Base-by-base conservation (phyloP, 352 stramenopile genomes). In the Thraustochytrium sp. region DNA sequence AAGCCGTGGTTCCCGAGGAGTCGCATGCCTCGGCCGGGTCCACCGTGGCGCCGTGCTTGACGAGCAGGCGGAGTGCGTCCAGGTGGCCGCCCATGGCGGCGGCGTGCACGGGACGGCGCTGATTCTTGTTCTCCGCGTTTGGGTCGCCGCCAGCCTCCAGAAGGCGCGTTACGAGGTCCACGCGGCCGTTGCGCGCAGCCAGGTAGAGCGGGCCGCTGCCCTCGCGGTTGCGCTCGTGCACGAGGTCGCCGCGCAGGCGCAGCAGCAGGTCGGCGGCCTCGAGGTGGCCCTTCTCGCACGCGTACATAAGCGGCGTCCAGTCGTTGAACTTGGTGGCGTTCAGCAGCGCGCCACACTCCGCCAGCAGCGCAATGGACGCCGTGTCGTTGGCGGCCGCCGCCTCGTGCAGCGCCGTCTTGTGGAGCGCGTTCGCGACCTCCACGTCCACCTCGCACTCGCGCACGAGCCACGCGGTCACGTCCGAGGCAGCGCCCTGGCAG, bases 311-410 rank as follows among this genome's bases (percentile, higher is more conserved):
- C 3, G 68, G 68, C 36, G 68, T 80, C 68, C 68, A 80, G 26
- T 68, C 68, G 68, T 80, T 80, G 16, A 54, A 80, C 68, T 80
- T 80, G 34, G 68, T 80, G 68, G 68, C 31, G 29, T 77, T 64
- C 13, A 80, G n/a, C 31, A 44, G 3, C 13, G 68, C 68, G 31
- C 68, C 68, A n/a, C 42, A 42, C 8, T 68, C 51, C 5, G 38
- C 31, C 46, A 80, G 48, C 23, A 51, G 31, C 5, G 26, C 23
- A 5, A 80, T 29, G 37, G 13, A 29, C 42, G 18, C 42, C 8
- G 31, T 29, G 29, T 44, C 31, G 34, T 51, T 51, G 18, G 29
- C 11, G 21, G 31, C 31, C 4, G 68, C 68, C 8, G 68, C 68
- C 31, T 80, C 68, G 48, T 80, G 68, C 13, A 80, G n/a, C 0